phyloP scores from a whole-genome alignment of 2,329 filamentous ascomycete species.

The Epichloe brachyelytri region DNA sequence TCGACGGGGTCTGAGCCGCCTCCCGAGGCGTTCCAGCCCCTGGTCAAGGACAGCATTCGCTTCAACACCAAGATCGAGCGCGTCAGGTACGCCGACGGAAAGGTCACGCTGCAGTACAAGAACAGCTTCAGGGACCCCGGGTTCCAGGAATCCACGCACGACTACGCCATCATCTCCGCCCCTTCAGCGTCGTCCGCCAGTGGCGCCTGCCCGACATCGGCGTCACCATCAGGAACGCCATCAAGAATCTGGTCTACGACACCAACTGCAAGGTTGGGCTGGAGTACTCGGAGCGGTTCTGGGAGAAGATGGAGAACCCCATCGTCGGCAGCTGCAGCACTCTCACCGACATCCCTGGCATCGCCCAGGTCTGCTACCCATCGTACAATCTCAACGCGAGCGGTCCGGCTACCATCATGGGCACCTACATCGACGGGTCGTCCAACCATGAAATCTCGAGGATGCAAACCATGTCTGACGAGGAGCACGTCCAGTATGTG shows the following conservation, averaged over 20 bases:
- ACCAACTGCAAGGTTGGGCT: slow-evolving; percentile 47
- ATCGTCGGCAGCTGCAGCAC: slow-evolving; percentile 53
- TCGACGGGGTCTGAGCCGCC: slow-evolving; percentile 5
- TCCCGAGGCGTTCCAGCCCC: slow-evolving; percentile 46
- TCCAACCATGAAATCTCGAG: slow-evolving; percentile 25
- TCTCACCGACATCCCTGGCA: slow-evolving; percentile 42
- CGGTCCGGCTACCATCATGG: slow-evolving; percentile 49
- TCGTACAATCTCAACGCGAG: slow-evolving; percentile 52
- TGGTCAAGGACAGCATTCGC: slow-evolving; percentile 42
- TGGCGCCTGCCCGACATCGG: slow-evolving; percentile 42
- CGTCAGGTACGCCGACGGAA: slow-evolving; percentile 37
- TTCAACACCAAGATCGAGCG: slow-evolving; percentile 45
- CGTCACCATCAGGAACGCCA: slow-evolving; percentile 32
- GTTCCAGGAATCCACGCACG: slow-evolving; percentile 39
- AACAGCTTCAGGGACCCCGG: slow-evolving; percentile 23
- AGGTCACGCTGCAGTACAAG: slow-evolving; percentile 47
- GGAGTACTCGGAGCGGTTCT: slow-evolving; percentile 53
- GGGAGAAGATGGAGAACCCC: slow-evolving; percentile 35
- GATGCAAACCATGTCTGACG: slow-evolving; percentile 31
- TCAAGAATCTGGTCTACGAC: slow-evolving; percentile 31
- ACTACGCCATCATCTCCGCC: slow-evolving; percentile 53
- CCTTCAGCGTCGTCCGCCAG: slow-evolving; percentile 50
- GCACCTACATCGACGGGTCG: slow-evolving; percentile 38
- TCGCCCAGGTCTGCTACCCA: slow-evolving; percentile 53
- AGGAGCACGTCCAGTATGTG: slow-evolving; percentile 49